Conservation (phyloP, 352 stramenopile species). For the Globisporangium cylindrosporum region DNA sequence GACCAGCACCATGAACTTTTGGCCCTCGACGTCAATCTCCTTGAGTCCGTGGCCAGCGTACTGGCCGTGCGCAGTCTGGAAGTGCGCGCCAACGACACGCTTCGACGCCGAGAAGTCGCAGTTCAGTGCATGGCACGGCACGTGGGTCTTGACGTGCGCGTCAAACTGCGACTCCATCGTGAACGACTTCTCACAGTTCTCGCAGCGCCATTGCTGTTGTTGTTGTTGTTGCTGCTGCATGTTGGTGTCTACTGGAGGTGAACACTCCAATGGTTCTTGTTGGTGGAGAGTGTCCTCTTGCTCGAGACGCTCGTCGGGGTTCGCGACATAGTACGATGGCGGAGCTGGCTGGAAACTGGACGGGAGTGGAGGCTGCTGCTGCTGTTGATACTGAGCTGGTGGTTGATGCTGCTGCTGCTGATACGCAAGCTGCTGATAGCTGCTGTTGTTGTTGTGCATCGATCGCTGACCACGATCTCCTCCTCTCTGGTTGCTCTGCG, state of each 20-base stretch:
- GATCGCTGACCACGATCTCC: constrained; percentile 9
- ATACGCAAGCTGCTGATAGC: constrained; percentile 8
- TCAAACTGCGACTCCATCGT: constrained; percentile 63
- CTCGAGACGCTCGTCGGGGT: not conserved
- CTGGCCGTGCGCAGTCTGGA: constrained; percentile 66
- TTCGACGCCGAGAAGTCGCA: constrained; percentile 77
- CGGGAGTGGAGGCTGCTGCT: constrained; percentile 2
- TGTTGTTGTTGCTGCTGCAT: constrained; percentile 3
- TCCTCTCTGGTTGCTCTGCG: constrained; percentile 18
- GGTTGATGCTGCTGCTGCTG: constrained; percentile 14
- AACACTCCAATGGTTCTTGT: constrained; percentile 3
- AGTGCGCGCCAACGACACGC: constrained; percentile 69
- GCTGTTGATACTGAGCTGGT: constrained; percentile 1
- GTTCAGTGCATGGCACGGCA: constrained; percentile 45
- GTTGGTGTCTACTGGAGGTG: not conserved
- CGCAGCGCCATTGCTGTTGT: constrained; percentile 44
- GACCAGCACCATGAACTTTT: constrained; percentile 85
- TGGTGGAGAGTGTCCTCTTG: not conserved
- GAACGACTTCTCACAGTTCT: constrained; percentile 74
- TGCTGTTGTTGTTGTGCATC: constrained; percentile 1
- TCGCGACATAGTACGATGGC: not conserved
- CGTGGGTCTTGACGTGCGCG: constrained; percentile 71
- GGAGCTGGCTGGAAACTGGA: not conserved
- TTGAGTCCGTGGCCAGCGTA: constrained; percentile 70
- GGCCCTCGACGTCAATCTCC: constrained; percentile 82